A percentile compares a stretch with the other conserved stretches of the same genome.
Conservation (phyloP, 2,329 filamentous ascomycete species). For the Dothideomycetes sp. region DNA sequence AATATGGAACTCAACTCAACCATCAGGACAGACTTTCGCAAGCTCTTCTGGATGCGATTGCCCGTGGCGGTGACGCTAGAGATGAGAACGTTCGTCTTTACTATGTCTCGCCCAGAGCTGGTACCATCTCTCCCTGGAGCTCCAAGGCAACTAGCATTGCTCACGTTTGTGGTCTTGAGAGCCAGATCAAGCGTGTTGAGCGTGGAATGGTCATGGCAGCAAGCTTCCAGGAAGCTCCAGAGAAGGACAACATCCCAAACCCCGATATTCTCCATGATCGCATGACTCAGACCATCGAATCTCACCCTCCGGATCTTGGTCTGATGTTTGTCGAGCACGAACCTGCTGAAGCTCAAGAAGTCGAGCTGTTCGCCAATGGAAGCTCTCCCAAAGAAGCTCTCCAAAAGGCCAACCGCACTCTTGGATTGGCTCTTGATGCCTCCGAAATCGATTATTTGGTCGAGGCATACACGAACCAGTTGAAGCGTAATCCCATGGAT, state of each 20-base stretch:
- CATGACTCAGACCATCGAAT: conserved; percentile 81
- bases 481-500: conserved; percentile 64
- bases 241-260: conserved; percentile 46
- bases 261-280: conserved; percentile 76
- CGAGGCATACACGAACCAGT: conserved; percentile 61
- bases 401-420: conserved; percentile 70
- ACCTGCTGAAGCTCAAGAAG: conserved; percentile 39
- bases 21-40: conserved; percentile 36
- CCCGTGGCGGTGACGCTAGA: conserved; percentile 40
- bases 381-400: conserved; percentile 61
- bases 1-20: conserved; percentile 48
- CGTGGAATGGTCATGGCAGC: conserved; percentile 71
- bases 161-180: conserved; percentile 74
- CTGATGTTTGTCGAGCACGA: conserved; percentile 68
- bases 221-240: conserved; percentile 43
- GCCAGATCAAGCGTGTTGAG: conserved; percentile 69
- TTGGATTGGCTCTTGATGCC: conserved; percentile 78
- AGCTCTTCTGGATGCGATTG: conserved; percentile 37
- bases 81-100: conserved; percentile 48
- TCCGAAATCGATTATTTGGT: conserved; percentile 91
- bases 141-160: conserved; percentile 92
- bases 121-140: conserved; percentile 89
- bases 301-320: conserved; percentile 57
- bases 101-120: conserved; percentile 70
- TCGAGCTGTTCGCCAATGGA: conserved; percentile 37